Evolutionary conservation across 257 asterid species (phyloP).

Genomic region (Marsdenia floribunda): DNA sequence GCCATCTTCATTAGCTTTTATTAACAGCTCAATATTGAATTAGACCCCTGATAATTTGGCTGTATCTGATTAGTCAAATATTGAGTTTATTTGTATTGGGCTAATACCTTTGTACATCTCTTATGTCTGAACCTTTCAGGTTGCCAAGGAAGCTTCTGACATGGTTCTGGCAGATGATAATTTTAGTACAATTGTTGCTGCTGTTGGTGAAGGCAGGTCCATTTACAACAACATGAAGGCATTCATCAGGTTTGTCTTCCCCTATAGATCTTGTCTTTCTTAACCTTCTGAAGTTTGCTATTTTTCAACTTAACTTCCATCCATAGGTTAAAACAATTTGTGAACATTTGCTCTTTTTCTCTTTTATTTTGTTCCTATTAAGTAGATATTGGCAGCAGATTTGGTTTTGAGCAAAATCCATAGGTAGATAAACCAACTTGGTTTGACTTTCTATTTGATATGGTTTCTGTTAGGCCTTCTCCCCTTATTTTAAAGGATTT

Average conservation of each 20-base stretch:
- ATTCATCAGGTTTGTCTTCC: conserved; percentile 68
- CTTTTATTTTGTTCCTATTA: background rate
- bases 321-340: background rate
- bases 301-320: background rate
- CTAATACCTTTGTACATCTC: background rate
- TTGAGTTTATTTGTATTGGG: background rate
- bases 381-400: background rate
- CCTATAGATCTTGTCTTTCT: conserved; percentile 9
- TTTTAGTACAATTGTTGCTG: conserved; percentile 90
- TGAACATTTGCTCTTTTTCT: background rate
- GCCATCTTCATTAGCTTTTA: background rate
- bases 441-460: too few relatives aligned
- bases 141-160: conserved; percentile 99
- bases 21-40: background rate
- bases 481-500: too few relatives aligned
- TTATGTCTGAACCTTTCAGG: conserved; percentile 37
- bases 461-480: too few relatives aligned
- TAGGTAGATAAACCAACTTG: background rate
- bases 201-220: conserved; percentile 97
- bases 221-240: conserved; percentile 93
- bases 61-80: background rate
- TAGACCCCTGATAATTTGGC: background rate
- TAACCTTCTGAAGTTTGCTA: background rate
- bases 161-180: conserved; percentile 99
- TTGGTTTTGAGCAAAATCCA: background rate